Conservation (phyloP, 768 basidiomycete species). For the Naganishia randhawae region DNA sequence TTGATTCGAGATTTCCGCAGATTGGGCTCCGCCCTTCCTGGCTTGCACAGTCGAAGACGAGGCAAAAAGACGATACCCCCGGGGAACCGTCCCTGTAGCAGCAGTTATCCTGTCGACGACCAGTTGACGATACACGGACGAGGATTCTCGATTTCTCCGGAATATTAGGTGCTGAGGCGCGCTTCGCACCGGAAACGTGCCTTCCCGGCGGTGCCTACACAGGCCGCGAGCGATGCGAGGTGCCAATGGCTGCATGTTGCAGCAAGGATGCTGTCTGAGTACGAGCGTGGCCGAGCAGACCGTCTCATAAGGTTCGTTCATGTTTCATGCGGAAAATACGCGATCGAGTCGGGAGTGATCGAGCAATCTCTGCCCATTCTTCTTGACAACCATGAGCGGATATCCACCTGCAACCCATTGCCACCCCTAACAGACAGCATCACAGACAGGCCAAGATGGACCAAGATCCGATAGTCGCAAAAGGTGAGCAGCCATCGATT, state of each 20-base stretch:
- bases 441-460: not conserved
- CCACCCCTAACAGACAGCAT: not conserved
- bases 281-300: no score
- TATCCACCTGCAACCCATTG: not conserved
- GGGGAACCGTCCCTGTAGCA: not conserved
- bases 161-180: not conserved
- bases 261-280: no score
- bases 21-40: not conserved
- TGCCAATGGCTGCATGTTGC: not conserved
- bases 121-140: not conserved
- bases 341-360: slow-evolving; percentile 7
- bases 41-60: not conserved
- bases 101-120: not conserved
- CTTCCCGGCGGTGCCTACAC: no score
- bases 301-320: not conserved
- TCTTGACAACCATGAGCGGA: no score
- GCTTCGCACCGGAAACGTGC: not conserved
- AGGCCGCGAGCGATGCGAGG: not conserved
- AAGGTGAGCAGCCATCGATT: not conserved
- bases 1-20: not conserved
- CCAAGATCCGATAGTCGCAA: not conserved
- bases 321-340: slow-evolving; percentile 10
- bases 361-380: not conserved
- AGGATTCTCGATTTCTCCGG: not conserved
- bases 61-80: not conserved